Evolutionary conservation across 2,329 filamentous ascomycete genomes (phyloP).

Genomic region (Talaromyces sp.): DNA sequence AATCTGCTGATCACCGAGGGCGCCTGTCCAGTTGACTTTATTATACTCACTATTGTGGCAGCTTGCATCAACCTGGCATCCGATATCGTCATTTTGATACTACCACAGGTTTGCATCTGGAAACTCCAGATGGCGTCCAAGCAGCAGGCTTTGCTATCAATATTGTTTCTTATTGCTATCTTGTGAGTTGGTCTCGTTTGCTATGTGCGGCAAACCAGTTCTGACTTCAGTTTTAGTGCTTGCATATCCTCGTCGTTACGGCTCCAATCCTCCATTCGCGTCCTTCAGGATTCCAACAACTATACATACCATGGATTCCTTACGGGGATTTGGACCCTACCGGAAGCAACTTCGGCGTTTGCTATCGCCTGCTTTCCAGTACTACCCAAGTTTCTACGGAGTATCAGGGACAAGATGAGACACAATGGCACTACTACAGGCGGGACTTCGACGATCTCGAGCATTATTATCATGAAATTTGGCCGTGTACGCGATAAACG

Average conservation of each 20-base stretch:
- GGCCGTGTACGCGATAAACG: neutral
- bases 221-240: neutral
- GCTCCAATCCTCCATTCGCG: neutral
- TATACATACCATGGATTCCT: neutral
- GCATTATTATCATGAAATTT: neutral
- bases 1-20: neutral
- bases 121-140: neutral
- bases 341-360: neutral
- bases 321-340: neutral
- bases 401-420: neutral
- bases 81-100: conserved; percentile 6
- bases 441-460: neutral
- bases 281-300: neutral
- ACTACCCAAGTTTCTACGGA: neutral
- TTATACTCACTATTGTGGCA: neutral
- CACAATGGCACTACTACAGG: neutral
- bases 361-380: conserved; percentile 1
- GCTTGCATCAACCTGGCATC: neutral
- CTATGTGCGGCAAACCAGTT: neutral
- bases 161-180: conserved; percentile 6
- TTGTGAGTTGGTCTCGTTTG: neutral
- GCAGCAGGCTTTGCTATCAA: neutral
- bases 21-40: neutral
- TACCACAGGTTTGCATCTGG: conserved; percentile 11
- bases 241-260: neutral